Base-by-base conservation (phyloP, 495 filamentous ascomycete genomes). In the Tetracladium setigerum region DNA sequence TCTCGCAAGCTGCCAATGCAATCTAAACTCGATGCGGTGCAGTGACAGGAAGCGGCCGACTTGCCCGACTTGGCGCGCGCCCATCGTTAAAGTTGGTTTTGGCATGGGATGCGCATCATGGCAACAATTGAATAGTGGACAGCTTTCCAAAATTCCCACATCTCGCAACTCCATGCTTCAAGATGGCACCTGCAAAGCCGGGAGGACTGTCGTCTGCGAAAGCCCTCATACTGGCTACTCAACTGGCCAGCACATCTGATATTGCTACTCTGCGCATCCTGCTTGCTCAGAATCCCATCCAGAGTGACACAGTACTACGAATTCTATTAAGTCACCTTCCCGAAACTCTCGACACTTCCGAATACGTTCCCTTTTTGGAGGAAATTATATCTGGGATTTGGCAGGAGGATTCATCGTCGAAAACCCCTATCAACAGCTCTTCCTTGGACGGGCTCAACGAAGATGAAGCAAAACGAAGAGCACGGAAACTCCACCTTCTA, bases 301-400 rank as follows among this genome's bases (percentile, higher is more conserved):
- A 71, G 73, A 49, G 72, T 90, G 45, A 73, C 75, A 15, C 70
- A 77, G 54, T 90, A 30, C 68, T 94, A 52, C 81, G 89, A 55
- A 84, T 96, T 41, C 66, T 95, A 49, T 73, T 96, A 48, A 94
- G 84, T 44, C 92, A 81, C 54, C 75, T 96, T 6, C 89, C 90
- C 31, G 89, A 92, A 60, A 85, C 76, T 40, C 67, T 78, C 10
- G 77, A 78, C 13, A 84, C 89, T 22, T 70, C 62, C 17, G 55
- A 67, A 32, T 95, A 95, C 60, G 70, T 74, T 10, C 60, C 68
- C 13, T 61, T 63, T 11, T 70, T 73, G 15, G 52, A 66, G 4
- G 53, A 69, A 11, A 50, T 59, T 30, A 41, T 44, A 13, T 52
- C 65, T 30, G 49, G 46, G 12, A 16, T 42, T 55, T 1, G 60